phyloP scores from a whole-genome alignment of 2,329 filamentous ascomycete species.

The Pseudocercospora musae region DNA sequence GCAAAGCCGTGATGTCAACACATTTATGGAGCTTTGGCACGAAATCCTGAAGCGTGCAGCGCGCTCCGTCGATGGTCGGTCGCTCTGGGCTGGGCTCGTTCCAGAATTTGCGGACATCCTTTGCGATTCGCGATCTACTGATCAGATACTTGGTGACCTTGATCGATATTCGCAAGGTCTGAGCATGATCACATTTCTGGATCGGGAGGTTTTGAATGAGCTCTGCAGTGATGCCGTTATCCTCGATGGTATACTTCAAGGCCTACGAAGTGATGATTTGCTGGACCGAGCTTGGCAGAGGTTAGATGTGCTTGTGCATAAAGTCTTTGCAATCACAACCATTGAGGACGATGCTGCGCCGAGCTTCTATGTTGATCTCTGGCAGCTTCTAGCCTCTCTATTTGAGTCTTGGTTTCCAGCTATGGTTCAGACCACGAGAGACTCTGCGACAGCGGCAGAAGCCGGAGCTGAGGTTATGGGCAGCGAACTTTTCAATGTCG shows the following conservation, averaged over 20 bases:
- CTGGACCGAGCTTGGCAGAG: background rate
- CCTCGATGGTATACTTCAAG: slow-evolving; percentile 6
- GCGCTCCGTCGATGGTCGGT: background rate
- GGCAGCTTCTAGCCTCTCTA: slow-evolving; percentile 18
- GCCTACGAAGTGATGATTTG: slow-evolving; percentile 3
- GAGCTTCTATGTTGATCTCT: slow-evolving; percentile 9
- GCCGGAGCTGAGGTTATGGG: background rate
- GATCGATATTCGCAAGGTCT: background rate
- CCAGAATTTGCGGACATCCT: slow-evolving; percentile 22
- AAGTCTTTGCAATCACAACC: background rate
- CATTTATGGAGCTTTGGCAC: slow-evolving; percentile 32
- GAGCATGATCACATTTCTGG: background rate
- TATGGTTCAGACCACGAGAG: slow-evolving; percentile 12
- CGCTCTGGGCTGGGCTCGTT: slow-evolving; percentile 26
- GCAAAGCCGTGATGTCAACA: slow-evolving; percentile 25
- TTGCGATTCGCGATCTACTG: slow-evolving; percentile 19
- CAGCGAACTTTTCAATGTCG: slow-evolving; percentile 12
- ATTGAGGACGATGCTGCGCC: background rate
- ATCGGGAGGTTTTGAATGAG: background rate
- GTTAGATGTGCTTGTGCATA: slow-evolving; percentile 1
- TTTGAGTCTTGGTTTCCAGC: slow-evolving; percentile 24
- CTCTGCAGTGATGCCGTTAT: slow-evolving; percentile 6
- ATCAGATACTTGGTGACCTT: background rate
- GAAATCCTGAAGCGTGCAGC: slow-evolving; percentile 23
- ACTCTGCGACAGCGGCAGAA: background rate